These are phyloP conservation scores for Leptographium wingfieldii DNA, from an alignment of 2,329 filamentous ascomycete genomes.

Conservation along the genomic window DNA sequence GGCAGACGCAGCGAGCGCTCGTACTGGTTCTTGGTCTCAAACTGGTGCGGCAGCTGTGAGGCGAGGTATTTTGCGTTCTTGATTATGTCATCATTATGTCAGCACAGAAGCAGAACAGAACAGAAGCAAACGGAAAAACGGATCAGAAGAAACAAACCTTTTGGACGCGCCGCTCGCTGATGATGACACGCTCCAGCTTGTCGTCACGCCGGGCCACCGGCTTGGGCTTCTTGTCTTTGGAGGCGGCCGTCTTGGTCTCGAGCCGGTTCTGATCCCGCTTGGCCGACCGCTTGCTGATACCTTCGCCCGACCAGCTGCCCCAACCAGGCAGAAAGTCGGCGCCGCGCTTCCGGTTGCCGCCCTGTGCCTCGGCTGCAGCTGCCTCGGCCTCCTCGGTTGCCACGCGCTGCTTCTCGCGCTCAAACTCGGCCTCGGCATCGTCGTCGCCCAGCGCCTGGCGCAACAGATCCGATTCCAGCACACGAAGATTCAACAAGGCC, in stretches of 20 bases:
- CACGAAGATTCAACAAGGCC: neutral
- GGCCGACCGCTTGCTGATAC: constrained; percentile 58
- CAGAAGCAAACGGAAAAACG: neutral
- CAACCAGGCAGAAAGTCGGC: constrained; percentile 86
- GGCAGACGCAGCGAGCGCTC: constrained; percentile 78
- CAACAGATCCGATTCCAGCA: constrained; percentile 41
- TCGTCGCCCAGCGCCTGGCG: constrained; percentile 69
- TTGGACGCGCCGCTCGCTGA: constrained; percentile 81
- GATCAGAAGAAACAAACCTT: constrained; percentile 45
- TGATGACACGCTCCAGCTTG: constrained; percentile 72
- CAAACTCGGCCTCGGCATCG: constrained; percentile 71
- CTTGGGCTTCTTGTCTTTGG: constrained; percentile 50
- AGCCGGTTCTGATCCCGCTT: constrained; percentile 37
- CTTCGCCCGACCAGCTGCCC: constrained; percentile 84
- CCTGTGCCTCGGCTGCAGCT: constrained; percentile 44
- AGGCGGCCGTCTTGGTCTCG: neutral
- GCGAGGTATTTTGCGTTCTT: constrained; percentile 82
- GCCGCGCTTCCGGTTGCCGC: constrained; percentile 40
- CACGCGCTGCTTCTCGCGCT: constrained; percentile 61
- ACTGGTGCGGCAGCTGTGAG: constrained; percentile 72
- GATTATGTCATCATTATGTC: neutral
- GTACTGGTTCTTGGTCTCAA: constrained; percentile 78
- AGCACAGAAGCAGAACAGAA: constrained; percentile 9
- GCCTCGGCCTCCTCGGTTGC: constrained; percentile 74
- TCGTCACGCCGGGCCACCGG: constrained; percentile 65